Evolutionary conservation across 2,329 filamentous ascomycete species (phyloP), one percentile per base, ranked within the genome.

Genomic region (Raffaelea arxii): DNA sequence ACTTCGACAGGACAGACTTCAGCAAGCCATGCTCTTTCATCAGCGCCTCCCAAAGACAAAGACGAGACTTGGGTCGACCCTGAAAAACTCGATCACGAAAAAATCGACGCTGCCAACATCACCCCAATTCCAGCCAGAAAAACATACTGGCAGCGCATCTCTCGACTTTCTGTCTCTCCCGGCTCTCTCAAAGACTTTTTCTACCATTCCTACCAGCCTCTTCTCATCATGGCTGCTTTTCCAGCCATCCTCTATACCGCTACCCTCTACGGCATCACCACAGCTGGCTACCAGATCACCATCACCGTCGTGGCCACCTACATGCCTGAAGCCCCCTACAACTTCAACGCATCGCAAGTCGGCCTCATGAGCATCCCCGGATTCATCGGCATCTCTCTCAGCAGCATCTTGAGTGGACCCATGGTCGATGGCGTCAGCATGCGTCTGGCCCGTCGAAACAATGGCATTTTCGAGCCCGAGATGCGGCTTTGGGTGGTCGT

Each of bases 151-250:
- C n/a, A 44, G 30, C 25, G 37, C 3, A n/a, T 48, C 2, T 25
- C 30, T 7, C 27, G 44, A 2, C 7, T 19, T 11, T 39, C 32
- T 4, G n/a, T 38, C 16, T 41, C 46, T 4, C 2, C 14, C 1
- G 44, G 44, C 9, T 27, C 37, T 3, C 41, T 36, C 37, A 2
- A 2, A 10, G 16, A 39, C 4, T 41, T 48, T 11, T 10, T 41
- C 11, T 32, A 37, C 23, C 42, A 44, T 14, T 30, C 43, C 23
- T 48, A 48, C 38, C 46, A 48, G 46, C 46, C 46, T 5, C 40
- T 48, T 10, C 14, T 41, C 7, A 45, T 48, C 24, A 44, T 45
- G 36, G 38, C 37, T 11, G 38, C 25, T 10, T 32, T 44, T 16
- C 46, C 46, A 4, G 46, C 41, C 10, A 32, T 48, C 3, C 35